phyloP scores from a whole-genome alignment of 2,329 filamentous ascomycete species.

The Madurella mycetomatis region DNA sequence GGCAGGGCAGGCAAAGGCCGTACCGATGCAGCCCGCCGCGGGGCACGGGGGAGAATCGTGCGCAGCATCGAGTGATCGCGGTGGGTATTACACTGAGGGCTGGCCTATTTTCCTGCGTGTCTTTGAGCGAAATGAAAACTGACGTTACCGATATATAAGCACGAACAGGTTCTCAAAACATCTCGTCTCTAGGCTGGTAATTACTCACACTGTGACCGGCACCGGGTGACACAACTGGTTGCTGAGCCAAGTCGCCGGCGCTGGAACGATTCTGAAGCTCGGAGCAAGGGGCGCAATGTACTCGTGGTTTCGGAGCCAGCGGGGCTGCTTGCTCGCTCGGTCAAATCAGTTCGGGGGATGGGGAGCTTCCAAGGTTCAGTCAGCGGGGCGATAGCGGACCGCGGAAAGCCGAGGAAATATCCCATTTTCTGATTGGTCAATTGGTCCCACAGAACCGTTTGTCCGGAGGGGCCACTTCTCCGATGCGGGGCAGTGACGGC shows the following conservation, averaged over 20 bases:
- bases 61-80: constrained; percentile 23
- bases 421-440: constrained; percentile 22
- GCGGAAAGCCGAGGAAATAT: constrained; percentile 13
- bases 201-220: neutral
- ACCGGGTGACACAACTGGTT: neutral
- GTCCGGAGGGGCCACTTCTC: constrained; percentile 18
- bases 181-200: too few relatives aligned
- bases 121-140: too few relatives aligned
- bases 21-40: constrained; percentile 19
- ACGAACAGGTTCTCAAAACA: too few relatives aligned
- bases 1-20: constrained; percentile 8
- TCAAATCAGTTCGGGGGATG: constrained; percentile 9
- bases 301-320: neutral
- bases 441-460: constrained; percentile 22
- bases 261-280: neutral
- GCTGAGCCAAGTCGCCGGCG: neutral
- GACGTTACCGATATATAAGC: too few relatives aligned
- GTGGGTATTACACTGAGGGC: neutral
- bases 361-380: constrained; percentile 2
- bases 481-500: constrained; percentile 22
- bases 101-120: too few relatives aligned
- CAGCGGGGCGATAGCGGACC: neutral
- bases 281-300: neutral
- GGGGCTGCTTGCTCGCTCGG: neutral
- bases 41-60: constrained; percentile 19